These are phyloP conservation scores for Boletus speciosus DNA, from an alignment of 768 basidiomycete genomes.

Conservation along the genomic window DNA sequence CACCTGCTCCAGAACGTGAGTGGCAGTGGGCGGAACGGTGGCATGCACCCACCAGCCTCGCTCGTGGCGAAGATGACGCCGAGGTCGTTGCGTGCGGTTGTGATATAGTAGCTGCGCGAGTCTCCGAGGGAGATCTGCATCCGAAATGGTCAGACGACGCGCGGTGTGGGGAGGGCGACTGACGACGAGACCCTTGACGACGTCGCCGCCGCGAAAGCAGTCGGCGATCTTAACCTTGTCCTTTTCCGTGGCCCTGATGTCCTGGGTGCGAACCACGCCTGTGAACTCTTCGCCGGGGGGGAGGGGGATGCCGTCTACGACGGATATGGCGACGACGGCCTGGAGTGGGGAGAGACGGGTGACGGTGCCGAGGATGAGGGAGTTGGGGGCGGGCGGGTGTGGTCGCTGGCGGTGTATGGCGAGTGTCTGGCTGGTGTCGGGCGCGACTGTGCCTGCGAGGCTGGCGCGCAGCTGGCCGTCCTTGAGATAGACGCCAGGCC, in stretches of 20 bases:
- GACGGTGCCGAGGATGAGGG: constrained; percentile 78
- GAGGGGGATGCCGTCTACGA: constrained; percentile 83
- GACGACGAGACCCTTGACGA: constrained; percentile 83
- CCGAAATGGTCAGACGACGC: constrained; percentile 2
- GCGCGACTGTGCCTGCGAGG: constrained; percentile 58
- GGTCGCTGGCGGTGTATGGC: constrained; percentile 65
- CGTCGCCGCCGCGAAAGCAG: constrained; percentile 90
- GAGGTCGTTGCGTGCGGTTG: constrained; percentile 85
- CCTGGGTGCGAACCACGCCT: constrained; percentile 84
- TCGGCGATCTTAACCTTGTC: constrained; percentile 86
- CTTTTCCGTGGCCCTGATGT: constrained; percentile 87
- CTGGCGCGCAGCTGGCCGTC: constrained; percentile 66
- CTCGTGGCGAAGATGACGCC: constrained; percentile 90
- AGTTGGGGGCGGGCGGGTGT: constrained; percentile 68
- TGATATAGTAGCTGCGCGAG: constrained; percentile 87
- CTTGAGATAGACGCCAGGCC: constrained; percentile 62
- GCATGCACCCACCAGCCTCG: constrained; percentile 63
- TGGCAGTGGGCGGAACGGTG: neutral
- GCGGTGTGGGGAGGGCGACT: constrained; percentile 26
- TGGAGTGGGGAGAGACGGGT: constrained; percentile 81
- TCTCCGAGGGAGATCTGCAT: constrained; percentile 86
- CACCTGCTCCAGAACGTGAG: constrained; percentile 43
- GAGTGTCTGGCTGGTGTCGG: constrained; percentile 43
- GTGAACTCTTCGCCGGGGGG: constrained; percentile 84
- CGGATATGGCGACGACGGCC: constrained; percentile 77